Conservation (phyloP, 345 rosid species). For the Hypericum perforatum region DNA sequence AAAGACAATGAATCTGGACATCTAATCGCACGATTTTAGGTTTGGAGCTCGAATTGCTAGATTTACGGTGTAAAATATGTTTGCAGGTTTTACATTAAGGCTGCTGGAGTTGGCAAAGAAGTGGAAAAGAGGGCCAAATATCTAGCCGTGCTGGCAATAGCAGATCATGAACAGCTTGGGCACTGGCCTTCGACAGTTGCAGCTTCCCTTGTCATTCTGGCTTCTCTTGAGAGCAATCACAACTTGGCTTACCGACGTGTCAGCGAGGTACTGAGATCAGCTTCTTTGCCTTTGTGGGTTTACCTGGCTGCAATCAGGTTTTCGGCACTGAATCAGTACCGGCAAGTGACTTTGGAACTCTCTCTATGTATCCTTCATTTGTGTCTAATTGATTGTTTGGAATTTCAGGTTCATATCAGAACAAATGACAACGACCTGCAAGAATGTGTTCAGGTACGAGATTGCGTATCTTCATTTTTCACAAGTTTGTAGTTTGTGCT, state of each 20-base stretch:
- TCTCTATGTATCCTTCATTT: background rate
- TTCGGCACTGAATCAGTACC: no score
- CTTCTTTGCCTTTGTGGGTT: background rate
- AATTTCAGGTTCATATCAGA: conserved; percentile 66
- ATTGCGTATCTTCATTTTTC: no score
- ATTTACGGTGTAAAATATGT: no score
- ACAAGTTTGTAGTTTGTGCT: no score
- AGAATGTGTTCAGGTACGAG: conserved; percentile 60
- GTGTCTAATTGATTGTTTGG: conserved; percentile 7
- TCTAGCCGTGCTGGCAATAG: conserved; percentile 49
- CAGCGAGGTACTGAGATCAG: conserved; percentile 36
- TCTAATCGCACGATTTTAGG: no score
- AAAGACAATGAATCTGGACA: no score
- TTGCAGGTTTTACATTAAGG: conserved; percentile 77
- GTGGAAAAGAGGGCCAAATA: conserved; percentile 58
- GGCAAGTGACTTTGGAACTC: background rate
- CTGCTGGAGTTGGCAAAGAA: conserved; percentile 50
- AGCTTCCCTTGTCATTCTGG: conserved; percentile 68
- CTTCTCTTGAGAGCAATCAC: conserved; percentile 38
- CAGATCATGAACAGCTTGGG: conserved; percentile 60
- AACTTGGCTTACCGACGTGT: conserved; percentile 41
- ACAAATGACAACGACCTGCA: conserved; percentile 57
- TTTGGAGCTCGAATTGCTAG: no score
- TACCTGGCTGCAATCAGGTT: background rate
- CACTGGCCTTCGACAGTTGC: conserved; percentile 89